Percentiles rank a stretch among this genome's conserved stretches.
phyloP scores from a whole-genome alignment of 2,329 filamentous ascomycete genomes.

The Cyclaneusma minus region DNA sequence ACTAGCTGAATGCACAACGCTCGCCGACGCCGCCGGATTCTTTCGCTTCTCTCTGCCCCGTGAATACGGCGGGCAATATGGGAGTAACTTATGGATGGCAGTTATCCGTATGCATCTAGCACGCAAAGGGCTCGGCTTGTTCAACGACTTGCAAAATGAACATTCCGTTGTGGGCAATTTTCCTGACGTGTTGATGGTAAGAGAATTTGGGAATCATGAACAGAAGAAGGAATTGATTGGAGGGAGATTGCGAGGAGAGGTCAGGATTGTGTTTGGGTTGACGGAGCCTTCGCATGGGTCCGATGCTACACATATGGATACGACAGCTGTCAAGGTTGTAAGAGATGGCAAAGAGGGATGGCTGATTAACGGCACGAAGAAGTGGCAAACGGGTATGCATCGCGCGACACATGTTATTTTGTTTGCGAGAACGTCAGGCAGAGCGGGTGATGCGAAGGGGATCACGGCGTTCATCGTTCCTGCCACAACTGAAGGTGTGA shows the following conservation, averaged over 20 bases:
- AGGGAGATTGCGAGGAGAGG: conserved; percentile 33
- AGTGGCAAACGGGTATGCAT: conserved; percentile 51
- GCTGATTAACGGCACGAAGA: conserved; percentile 41
- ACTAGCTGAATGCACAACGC: conserved; percentile 27
- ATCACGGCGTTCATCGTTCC: conserved; percentile 48
- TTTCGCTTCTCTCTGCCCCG: conserved; percentile 40
- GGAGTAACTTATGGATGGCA: conserved; percentile 46
- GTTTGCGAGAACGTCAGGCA: conserved; percentile 41
- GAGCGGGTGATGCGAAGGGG: conserved; percentile 33
- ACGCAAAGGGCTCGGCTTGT: conserved; percentile 40
- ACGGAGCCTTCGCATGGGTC: conserved; percentile 47
- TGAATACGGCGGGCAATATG: conserved; percentile 33
- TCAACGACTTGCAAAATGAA: conserved; percentile 50
- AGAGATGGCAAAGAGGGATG: conserved; percentile 30
- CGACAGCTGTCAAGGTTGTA: conserved; percentile 28
- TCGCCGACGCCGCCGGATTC: conserved; percentile 44
- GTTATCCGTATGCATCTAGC: conserved; percentile 44
- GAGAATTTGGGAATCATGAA: conserved; percentile 38
- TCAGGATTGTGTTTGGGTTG: conserved; percentile 43
- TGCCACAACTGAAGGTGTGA: conserved; percentile 31
- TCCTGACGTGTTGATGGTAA: conserved; percentile 44
- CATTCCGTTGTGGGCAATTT: conserved; percentile 48
- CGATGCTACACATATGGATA: conserved; percentile 47
- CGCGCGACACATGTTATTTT: conserved; percentile 44
- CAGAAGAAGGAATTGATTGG: conserved; percentile 38